Percentiles rank a stretch among this genome's conserved stretches.
These are phyloP conservation scores for Clausena lansium DNA, from an alignment of 345 rosid genomes.

Conservation along the genomic window DNA sequence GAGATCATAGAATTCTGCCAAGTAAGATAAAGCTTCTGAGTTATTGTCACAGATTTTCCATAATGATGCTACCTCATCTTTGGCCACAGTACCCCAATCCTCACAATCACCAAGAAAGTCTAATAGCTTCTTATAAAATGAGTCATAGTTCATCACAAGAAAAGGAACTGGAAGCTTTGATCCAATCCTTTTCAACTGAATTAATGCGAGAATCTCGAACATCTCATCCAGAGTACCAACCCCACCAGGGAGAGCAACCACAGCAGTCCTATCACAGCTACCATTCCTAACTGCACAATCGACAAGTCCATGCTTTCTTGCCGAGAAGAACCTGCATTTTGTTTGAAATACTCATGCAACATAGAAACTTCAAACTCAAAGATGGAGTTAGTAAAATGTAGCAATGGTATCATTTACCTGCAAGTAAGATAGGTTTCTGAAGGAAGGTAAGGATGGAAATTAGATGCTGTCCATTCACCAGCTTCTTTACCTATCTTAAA, in stretches of 20 bases:
- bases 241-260: constrained; percentile 88
- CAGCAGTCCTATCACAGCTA: constrained; percentile 62
- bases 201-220: constrained; percentile 77
- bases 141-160: constrained; percentile 80
- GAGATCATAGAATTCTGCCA: constrained; percentile 63
- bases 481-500: constrained; percentile 86
- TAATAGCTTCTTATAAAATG: constrained; percentile 68
- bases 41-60: constrained; percentile 81
- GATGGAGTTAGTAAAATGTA: background rate
- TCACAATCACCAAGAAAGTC: constrained; percentile 77
- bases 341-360: background rate
- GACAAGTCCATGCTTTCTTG: constrained; percentile 88
- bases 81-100: constrained; percentile 66
- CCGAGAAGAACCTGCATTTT: constrained; percentile 80
- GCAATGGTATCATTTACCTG: constrained; percentile 47
- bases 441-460: constrained; percentile 78
- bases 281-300: constrained; percentile 69
- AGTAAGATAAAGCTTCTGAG: constrained; percentile 63
- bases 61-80: constrained; percentile 71
- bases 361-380: background rate
- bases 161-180: constrained; percentile 76
- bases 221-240: constrained; percentile 87
- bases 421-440: constrained; percentile 74
- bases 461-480: constrained; percentile 88
- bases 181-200: constrained; percentile 84